phyloP scores from a whole-genome alignment of 2,329 filamentous ascomycete genomes.

The Aspergillus neotritici region DNA sequence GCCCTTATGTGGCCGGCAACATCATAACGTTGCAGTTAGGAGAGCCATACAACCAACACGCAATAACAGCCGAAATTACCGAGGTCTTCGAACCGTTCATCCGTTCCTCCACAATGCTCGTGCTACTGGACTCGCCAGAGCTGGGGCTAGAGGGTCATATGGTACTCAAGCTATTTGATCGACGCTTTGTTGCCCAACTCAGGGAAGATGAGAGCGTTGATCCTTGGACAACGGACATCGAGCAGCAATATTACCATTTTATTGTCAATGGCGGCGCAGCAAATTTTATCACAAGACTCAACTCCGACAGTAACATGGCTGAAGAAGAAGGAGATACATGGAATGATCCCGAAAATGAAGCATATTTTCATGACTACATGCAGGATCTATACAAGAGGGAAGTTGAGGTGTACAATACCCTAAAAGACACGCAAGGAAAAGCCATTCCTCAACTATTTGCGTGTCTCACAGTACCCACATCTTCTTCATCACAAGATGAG shows the following conservation, averaged over 20 bases:
- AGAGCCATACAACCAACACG: too few relatives aligned
- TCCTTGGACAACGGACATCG: conserved; percentile 10
- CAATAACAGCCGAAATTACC: conserved; percentile 5
- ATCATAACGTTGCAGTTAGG: conserved; percentile 2
- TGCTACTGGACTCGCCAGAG: conserved; percentile 4
- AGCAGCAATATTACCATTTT: conserved; percentile 14
- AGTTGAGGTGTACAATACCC: conserved; percentile 9
- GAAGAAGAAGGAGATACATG: conserved; percentile 4
- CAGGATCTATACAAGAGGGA: conserved; percentile 11
- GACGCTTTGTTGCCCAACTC: conserved; percentile 14
- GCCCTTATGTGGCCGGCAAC: conserved; percentile 5
- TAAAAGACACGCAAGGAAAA: conserved; percentile 16
- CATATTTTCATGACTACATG: conserved; percentile 12
- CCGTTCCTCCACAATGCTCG: conserved; percentile 13
- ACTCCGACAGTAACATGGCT: neutral
- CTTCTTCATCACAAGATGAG: too few relatives aligned
- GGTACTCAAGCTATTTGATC: conserved; percentile 17
- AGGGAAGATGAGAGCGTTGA: conserved; percentile 7
- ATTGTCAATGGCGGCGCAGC: conserved; percentile 8
- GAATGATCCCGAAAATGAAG: conserved; percentile 12
- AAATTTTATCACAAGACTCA: conserved; percentile 5
- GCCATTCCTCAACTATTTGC: conserved; percentile 13
- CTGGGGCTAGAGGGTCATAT: conserved; percentile 6
- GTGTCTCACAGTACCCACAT: conserved; percentile 1
- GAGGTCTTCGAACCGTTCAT: conserved; percentile 14